Percentiles rank a stretch among this genome's conserved stretches.
These are phyloP conservation scores for Piloderma croceum DNA, from an alignment of 768 basidiomycete genomes.

Conservation along the genomic window DNA sequence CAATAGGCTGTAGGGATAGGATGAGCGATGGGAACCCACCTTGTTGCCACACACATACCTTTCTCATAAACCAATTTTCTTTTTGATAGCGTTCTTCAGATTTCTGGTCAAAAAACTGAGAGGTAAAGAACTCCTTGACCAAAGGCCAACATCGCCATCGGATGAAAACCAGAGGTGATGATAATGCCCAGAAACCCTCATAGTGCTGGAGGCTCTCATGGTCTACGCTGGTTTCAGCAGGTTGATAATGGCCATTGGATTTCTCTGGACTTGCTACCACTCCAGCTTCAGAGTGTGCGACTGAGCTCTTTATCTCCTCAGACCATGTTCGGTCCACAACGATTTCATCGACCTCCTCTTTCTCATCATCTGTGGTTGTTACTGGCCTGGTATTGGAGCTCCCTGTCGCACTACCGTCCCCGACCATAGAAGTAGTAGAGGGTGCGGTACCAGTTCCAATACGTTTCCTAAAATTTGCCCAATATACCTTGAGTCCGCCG, in stretches of 20 bases:
- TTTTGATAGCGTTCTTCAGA: constrained; percentile 45
- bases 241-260: constrained; percentile 28
- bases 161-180: constrained; percentile 35
- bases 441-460: constrained; percentile 53
- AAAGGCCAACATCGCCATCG: constrained; percentile 56
- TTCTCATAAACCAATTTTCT: constrained; percentile 72
- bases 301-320: constrained; percentile 50
- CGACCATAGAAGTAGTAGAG: constrained; percentile 47
- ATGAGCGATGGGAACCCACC: neutral
- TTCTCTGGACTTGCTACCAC: constrained; percentile 20
- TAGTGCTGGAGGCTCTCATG: constrained; percentile 31
- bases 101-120: constrained; percentile 56
- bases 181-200: constrained; percentile 32
- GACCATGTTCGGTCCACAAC: constrained; percentile 72
- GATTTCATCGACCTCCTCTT: constrained; percentile 56
- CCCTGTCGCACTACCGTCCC: constrained; percentile 42
- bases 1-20: constrained; percentile 33
- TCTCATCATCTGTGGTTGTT: constrained; percentile 26
- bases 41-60: constrained; percentile 26
- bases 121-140: constrained; percentile 51
- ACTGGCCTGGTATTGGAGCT: constrained; percentile 26
- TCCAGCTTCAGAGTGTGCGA: constrained; percentile 42
- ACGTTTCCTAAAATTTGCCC: constrained; percentile 48
- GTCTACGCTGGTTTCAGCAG: constrained; percentile 23
- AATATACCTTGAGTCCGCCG: constrained; percentile 34